Evolutionary conservation across 2,329 filamentous ascomycete species (phyloP), one percentile per base, ranked within the genome.

Genomic region (Clarireedia sp.): DNA sequence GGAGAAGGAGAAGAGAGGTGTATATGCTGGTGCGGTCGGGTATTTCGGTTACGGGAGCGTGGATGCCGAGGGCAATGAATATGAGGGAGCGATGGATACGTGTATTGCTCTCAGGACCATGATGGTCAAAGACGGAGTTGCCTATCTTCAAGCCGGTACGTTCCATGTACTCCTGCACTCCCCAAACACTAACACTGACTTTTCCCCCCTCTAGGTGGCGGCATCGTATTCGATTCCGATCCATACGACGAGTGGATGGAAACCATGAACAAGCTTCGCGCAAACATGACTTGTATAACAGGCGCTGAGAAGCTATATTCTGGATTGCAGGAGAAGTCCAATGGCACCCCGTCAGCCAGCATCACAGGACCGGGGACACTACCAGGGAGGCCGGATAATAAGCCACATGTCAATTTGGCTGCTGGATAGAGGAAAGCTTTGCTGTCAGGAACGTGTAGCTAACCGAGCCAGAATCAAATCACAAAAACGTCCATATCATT

Each of bases 1-100:
- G 47, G 94, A 99, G 74, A 77, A 81, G 61, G 94, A 99, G 78
- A 96, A 96, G 78, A 80, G 94, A 54, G 92, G 94, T 41, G 83
- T 97, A 40, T 99, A 99, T 68, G 94, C 94, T 8, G 94, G 94
- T 26, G 94, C 94, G 0, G 92, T 96, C 0, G 94, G 94, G 2
- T 99, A 96, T 74, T 99, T 96, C 71, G 92, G 92, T 9, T 97
- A 95, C 68, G 83, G 84, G 59, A 81, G 80, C 51, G 80, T 92
- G 46, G 82, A 85, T 48, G 73, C 75, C 7, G 77, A 85, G 43
- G 87, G 86, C 51, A 76, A 70, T 21, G 69, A 72, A 50, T 76
- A 82, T 55, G 87, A 95, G 66, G 92, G 91, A 6, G 89, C 88
- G 21, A 96, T 96, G 91, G 91, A 96, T 66, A 95, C 89, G 8